phyloP scores from a whole-genome alignment of 306 rosid species.

The Dalbergia cultrata region DNA sequence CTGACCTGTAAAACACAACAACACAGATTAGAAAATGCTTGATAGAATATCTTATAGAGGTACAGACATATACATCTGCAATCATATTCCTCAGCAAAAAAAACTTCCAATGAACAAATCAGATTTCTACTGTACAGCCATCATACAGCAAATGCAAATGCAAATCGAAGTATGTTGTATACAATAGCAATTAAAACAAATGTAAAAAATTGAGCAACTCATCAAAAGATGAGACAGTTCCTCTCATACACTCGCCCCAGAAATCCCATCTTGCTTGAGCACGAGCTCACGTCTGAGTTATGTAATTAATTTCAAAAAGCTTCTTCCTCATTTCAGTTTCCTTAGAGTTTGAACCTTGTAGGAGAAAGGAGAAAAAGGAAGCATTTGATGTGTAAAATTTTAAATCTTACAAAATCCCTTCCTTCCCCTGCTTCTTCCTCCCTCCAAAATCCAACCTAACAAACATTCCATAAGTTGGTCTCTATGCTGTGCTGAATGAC shows the following conservation, averaged over 20 bases:
- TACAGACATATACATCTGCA: slow-evolving; percentile 11
- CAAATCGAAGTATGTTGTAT: slow-evolving; percentile 17
- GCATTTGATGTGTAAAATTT: too few species aligned
- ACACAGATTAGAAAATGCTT: slow-evolving; percentile 22
- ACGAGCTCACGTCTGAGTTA: background rate
- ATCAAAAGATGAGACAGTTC: slow-evolving; percentile 20
- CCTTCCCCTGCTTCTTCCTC: background rate
- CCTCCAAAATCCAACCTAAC: too few species aligned
- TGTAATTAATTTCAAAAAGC: slow-evolving; percentile 4
- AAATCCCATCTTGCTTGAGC: slow-evolving; percentile 19
- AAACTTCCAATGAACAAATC: slow-evolving; percentile 12
- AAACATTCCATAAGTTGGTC: background rate
- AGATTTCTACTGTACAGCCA: slow-evolving; percentile 4
- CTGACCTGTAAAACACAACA: slow-evolving; percentile 68
- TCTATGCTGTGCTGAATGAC: slow-evolving; percentile 27
- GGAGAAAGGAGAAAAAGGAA: too few species aligned
- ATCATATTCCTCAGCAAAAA: slow-evolving; percentile 28
- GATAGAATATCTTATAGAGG: slow-evolving; percentile 1
- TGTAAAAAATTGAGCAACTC: slow-evolving; percentile 6
- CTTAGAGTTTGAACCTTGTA: background rate
- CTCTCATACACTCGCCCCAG: slow-evolving; percentile 8
- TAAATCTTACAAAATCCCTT: too few species aligned
- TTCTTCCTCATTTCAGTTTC: slow-evolving; percentile 10
- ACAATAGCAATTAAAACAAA: background rate
- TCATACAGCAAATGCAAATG: slow-evolving; percentile 5